Conservation (phyloP, 1,284 basidiomycete genomes). For the Volvariella surrecta region DNA sequence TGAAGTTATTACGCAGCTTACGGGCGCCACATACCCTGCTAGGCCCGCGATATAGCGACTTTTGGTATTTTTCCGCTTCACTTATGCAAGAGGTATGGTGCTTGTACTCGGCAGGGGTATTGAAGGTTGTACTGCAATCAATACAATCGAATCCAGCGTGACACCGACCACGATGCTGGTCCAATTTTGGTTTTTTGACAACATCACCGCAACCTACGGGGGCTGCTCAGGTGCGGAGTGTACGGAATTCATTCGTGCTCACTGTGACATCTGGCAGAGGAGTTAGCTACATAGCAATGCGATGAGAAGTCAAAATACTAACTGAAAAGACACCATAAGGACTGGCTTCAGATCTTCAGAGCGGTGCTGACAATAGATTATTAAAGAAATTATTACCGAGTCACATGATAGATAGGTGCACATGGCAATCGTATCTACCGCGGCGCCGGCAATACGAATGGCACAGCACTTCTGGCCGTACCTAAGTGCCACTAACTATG, state of each 20-base stretch:
- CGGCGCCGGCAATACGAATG: too few relatives aligned
- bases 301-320: slow-evolving; percentile 11
- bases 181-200: slow-evolving; percentile 87
- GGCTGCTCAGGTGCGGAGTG: not conserved
- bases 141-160: slow-evolving; percentile 77
- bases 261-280: slow-evolving; percentile 32
- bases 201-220: slow-evolving; percentile 67
- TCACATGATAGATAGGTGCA: too few relatives aligned
- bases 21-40: slow-evolving; percentile 36
- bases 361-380: too few relatives aligned
- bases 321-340: slow-evolving; percentile 38
- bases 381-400: slow-evolving; percentile 5
- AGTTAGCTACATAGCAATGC: not conserved
- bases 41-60: slow-evolving; percentile 73
- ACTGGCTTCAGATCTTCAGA: too few relatives aligned
- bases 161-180: slow-evolving; percentile 56
- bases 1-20: too few relatives aligned
- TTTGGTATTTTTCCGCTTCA: slow-evolving; percentile 91
- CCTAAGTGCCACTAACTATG: too few relatives aligned
- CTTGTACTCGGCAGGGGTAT: slow-evolving; percentile 69
- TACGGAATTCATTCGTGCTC: slow-evolving; percentile 5
- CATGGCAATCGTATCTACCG: too few relatives aligned
- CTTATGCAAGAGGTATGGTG: slow-evolving; percentile 78
- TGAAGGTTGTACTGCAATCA: slow-evolving; percentile 80
- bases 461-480: too few relatives aligned